phyloP scores from a whole-genome alignment of 2,329 filamentous ascomycete species.

The Blumeria graminis region DNA sequence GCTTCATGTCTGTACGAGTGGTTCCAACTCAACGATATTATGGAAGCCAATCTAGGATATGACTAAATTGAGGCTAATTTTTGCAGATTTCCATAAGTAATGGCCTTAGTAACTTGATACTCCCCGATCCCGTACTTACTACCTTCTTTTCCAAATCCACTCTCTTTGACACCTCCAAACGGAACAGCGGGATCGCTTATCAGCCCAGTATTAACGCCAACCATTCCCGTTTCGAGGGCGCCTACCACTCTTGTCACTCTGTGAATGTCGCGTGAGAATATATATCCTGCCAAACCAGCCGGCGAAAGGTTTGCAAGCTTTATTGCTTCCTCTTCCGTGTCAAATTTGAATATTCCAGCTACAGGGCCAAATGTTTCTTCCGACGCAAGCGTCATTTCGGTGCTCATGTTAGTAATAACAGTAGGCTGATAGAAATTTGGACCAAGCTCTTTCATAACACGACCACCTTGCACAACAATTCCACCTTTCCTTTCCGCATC shows the following conservation, averaged over 20 bases:
- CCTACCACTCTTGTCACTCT: slow-evolving; percentile 38
- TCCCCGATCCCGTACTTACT: slow-evolving; percentile 28
- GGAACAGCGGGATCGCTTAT: slow-evolving; percentile 29
- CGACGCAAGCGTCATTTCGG: slow-evolving; percentile 57
- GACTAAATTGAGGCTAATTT: neutral
- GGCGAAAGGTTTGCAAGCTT: slow-evolving; percentile 57
- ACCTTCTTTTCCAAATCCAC: slow-evolving; percentile 28
- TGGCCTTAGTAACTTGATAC: slow-evolving; percentile 26
- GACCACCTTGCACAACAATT: slow-evolving; percentile 50
- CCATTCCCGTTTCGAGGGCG: slow-evolving; percentile 63
- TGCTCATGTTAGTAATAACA: slow-evolving; percentile 65
- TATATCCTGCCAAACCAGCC: slow-evolving; percentile 83
- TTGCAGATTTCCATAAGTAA: slow-evolving; percentile 32
- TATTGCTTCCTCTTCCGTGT: slow-evolving; percentile 73
- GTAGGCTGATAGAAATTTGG: slow-evolving; percentile 78
- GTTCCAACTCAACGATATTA: too few species aligned
- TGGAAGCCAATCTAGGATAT: too few species aligned
- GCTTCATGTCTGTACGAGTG: neutral
- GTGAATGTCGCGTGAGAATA: slow-evolving; percentile 48
- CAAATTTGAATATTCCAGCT: slow-evolving; percentile 70
- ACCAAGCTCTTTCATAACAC: slow-evolving; percentile 49
- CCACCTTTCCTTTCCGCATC: slow-evolving; percentile 61
- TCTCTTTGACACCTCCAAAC: slow-evolving; percentile 32
- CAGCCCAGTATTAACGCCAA: slow-evolving; percentile 56
- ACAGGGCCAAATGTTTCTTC: slow-evolving; percentile 96